Conservation (phyloP, 176 grass and related monocot genomes). For the Zizania latifolia region DNA sequence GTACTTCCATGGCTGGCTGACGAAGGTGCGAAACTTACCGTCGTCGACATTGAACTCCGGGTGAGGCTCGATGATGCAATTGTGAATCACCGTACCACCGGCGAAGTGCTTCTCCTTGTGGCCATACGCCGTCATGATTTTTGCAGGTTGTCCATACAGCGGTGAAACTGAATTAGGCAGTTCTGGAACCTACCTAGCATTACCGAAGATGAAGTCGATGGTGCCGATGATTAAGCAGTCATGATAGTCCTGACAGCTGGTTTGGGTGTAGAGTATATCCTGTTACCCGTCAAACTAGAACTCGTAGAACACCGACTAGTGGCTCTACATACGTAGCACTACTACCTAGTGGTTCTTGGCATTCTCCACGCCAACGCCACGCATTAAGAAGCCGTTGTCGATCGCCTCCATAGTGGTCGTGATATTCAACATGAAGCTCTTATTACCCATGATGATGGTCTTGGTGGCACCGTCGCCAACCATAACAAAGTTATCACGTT, state of each 20-base stretch:
- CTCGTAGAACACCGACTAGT: slow-evolving; percentile 59
- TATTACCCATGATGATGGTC: slow-evolving; percentile 43
- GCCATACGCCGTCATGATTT: slow-evolving; percentile 68
- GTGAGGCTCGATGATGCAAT: slow-evolving; percentile 58
- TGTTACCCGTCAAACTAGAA: slow-evolving; percentile 62
- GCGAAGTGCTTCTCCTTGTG: slow-evolving; percentile 33
- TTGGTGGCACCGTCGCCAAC: slow-evolving; percentile 45
- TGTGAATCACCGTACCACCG: slow-evolving; percentile 54
- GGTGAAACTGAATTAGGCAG: slow-evolving; percentile 49
- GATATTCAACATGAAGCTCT: slow-evolving; percentile 32
- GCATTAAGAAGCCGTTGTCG: slow-evolving; percentile 59
- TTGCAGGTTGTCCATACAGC: slow-evolving; percentile 55
- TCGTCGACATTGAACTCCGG: slow-evolving; percentile 12
- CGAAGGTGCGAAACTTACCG: slow-evolving; percentile 22
- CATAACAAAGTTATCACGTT: slow-evolving; percentile 42
- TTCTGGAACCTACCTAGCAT: slow-evolving; percentile 60
- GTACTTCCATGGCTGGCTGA: slow-evolving; percentile 71
- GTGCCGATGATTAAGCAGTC: slow-evolving; percentile 64
- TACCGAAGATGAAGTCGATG: slow-evolving; percentile 90
- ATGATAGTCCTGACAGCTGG: slow-evolving; percentile 54
- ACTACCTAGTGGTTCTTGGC: slow-evolving; percentile 64
- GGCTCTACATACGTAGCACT: slow-evolving; percentile 54
- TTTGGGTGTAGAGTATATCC: slow-evolving; percentile 75
- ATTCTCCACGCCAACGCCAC: slow-evolving; percentile 63
- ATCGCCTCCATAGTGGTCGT: slow-evolving; percentile 57